phyloP scores from a whole-genome alignment of 257 asterid genomes.

The Haberlea rhodopensis region DNA sequence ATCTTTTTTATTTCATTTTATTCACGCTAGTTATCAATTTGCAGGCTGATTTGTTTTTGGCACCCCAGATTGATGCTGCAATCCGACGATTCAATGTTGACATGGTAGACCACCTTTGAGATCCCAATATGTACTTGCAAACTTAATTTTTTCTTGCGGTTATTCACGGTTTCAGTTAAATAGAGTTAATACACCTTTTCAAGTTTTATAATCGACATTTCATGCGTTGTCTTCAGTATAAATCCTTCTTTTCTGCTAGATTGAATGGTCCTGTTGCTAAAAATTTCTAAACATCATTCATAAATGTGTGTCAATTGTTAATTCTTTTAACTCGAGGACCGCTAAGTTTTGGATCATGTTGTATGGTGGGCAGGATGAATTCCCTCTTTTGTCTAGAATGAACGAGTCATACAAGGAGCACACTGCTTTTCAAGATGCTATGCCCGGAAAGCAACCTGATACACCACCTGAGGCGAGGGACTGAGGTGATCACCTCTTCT shows the following conservation, averaged over 20 bases:
- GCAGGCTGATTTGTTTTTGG: constrained; percentile 79
- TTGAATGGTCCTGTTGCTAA: too few species aligned
- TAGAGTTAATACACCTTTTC: neutral
- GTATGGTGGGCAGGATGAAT: constrained; percentile 37
- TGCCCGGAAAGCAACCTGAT: constrained; percentile 56
- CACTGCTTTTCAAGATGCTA: constrained; percentile 41
- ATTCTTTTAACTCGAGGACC: too few species aligned
- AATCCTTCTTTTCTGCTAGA: neutral
- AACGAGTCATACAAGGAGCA: constrained; percentile 35
- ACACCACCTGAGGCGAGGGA: constrained; percentile 37
- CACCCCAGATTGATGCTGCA: constrained; percentile 69
- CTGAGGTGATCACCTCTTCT: constrained; percentile 22
- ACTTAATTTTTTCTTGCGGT: neutral
- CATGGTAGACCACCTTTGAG: constrained; percentile 37
- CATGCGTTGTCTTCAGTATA: too few species aligned
- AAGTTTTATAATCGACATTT: neutral
- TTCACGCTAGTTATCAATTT: constrained; percentile 14
- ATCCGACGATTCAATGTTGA: constrained; percentile 52
- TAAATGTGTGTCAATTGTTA: too few species aligned
- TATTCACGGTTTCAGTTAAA: too few species aligned
- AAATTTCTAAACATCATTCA: too few species aligned
- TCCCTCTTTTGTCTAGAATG: constrained; percentile 38
- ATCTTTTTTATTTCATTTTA: constrained; percentile 4
- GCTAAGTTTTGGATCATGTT: neutral
- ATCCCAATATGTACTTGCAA: constrained; percentile 8